Percentiles rank a stretch among this genome's conserved stretches.
These are phyloP conservation scores for Cichorium intybus DNA, from an alignment of 140 eudicot genomes.

Conservation along the genomic window DNA sequence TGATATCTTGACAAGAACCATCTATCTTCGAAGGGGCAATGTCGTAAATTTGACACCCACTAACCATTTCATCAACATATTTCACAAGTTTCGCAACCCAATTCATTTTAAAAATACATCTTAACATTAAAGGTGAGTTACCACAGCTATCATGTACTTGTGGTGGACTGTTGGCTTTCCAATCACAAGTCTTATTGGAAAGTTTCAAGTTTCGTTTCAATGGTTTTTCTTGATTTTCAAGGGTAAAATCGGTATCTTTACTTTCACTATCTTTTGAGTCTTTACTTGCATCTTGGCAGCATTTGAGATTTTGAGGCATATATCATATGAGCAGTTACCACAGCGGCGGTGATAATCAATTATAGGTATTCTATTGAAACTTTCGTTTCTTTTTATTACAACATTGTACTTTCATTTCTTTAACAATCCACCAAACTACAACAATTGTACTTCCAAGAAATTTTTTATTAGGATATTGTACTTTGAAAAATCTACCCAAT, in stretches of 20 bases:
- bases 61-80: constrained; percentile 91
- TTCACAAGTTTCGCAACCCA: constrained; percentile 99
- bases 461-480: background rate
- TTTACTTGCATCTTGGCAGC: constrained; percentile 88
- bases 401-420: no score
- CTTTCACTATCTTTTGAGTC: constrained; percentile 40
- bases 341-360: constrained; percentile 97
- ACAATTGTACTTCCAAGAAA: no score
- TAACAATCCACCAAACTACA: no score
- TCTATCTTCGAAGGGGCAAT: constrained; percentile 21
- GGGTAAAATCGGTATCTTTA: constrained; percentile 19
- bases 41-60: constrained; percentile 69
- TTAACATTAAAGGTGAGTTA: constrained; percentile 51
- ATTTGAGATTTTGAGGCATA: constrained; percentile 89
- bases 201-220: constrained; percentile 33
- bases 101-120: constrained; percentile 90
- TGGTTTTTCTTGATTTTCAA: constrained; percentile 24
- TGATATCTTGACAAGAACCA: constrained; percentile 48
- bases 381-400: no score
- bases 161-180: constrained; percentile 84
- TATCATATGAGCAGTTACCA: constrained; percentile 76
- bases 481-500: background rate
- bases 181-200: constrained; percentile 45
- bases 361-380: constrained; percentile 82
- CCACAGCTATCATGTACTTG: constrained; percentile 83